These are phyloP conservation scores for Coemansia brasiliensis DNA, from an alignment of 192 early-diverging fungal genomes.

Conservation along the genomic window DNA sequence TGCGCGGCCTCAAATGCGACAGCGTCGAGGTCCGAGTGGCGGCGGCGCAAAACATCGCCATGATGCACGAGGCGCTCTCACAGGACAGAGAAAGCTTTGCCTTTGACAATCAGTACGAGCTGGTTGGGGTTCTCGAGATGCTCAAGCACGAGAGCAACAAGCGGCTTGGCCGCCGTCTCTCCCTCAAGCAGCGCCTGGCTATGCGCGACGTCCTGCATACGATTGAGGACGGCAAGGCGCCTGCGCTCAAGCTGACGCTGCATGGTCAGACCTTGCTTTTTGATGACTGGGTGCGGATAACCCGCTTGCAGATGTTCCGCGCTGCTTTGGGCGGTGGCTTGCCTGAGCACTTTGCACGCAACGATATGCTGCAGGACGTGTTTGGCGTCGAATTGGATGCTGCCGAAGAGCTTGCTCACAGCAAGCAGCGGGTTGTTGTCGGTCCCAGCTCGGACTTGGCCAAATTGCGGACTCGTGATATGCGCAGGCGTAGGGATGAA, in stretches of 20 bases:
- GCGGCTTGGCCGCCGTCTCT: conserved; percentile 60
- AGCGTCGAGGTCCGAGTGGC: conserved; percentile 66
- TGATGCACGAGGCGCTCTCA: conserved; percentile 63
- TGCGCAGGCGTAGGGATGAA: conserved; percentile 21
- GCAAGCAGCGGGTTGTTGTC: conserved; percentile 26
- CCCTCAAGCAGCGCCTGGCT: conserved; percentile 58
- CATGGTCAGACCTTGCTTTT: conserved; percentile 54
- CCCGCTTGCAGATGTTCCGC: conserved; percentile 41
- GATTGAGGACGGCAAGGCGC: conserved; percentile 59
- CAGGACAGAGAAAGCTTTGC: conserved; percentile 19
- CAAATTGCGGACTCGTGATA: conserved; percentile 20
- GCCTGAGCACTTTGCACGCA: conserved; percentile 46
- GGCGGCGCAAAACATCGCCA: conserved; percentile 71
- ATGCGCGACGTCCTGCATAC: conserved; percentile 67
- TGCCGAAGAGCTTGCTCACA: not conserved
- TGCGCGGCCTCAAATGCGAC: conserved; percentile 58
- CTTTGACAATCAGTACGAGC: conserved; percentile 61
- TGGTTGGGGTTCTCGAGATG: conserved; percentile 57
- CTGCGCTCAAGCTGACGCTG: conserved; percentile 58
- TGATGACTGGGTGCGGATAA: conserved; percentile 58
- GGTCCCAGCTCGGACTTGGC: conserved; percentile 33
- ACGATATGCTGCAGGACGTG: conserved; percentile 52
- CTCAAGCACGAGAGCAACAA: conserved; percentile 62
- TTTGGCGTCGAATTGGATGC: conserved; percentile 43
- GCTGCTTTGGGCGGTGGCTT: conserved; percentile 38